Base-by-base conservation (phyloP, 208 protist genomes). In the Acanthamoeba rhysodes region DNA sequence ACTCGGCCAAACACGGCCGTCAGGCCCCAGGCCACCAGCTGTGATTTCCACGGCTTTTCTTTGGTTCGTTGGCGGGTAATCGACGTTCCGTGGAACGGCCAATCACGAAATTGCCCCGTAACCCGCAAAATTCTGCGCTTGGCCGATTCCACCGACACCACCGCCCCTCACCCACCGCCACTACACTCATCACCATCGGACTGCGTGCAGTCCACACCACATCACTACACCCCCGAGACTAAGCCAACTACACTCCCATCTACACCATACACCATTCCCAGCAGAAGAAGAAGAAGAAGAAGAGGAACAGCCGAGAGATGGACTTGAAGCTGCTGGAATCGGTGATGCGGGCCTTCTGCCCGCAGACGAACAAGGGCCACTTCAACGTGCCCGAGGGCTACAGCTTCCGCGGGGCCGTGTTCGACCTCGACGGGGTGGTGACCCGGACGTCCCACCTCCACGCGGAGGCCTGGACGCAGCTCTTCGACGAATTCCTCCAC, bases 401-500 rank as follows among this genome's bases (percentile, higher is more conserved):
- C 41, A 80, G 4, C 80, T 90, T 90, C 80, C 57, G 88, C 68
- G 92, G 24, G n/a, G 74, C 57, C 68, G 64, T 95, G 55, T 95
- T 95, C 68, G 92, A 95, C 62, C 92, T 95, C 29, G 92, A 95
- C 64, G 92, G 92, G 16, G 92, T 95, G 18, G 82, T 95, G 32
- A 95, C 92, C 14, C 50, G 85, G n/a, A 95, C 76, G 20, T 14
- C 92, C 9, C 34, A 41, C 53, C 50, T 95, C 16, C 92, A 95
- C 70, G 32, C 48, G 24, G 68, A 53, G 32, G n/a, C 92, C 7
- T 95, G 92, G 92, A 85, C 85, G 92, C 29, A 85, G 18, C 62
- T 95, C 27, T 95, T 95, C 68, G 92, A 95, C 41, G 92, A 82
- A 10, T 95, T 95, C 41, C 48, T 95, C 10, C 34, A 85, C 37